Evolutionary conservation across 768 basidiomycete genomes (phyloP), one percentile per base, ranked within the genome.

Genomic region (Pluteus cervinus): DNA sequence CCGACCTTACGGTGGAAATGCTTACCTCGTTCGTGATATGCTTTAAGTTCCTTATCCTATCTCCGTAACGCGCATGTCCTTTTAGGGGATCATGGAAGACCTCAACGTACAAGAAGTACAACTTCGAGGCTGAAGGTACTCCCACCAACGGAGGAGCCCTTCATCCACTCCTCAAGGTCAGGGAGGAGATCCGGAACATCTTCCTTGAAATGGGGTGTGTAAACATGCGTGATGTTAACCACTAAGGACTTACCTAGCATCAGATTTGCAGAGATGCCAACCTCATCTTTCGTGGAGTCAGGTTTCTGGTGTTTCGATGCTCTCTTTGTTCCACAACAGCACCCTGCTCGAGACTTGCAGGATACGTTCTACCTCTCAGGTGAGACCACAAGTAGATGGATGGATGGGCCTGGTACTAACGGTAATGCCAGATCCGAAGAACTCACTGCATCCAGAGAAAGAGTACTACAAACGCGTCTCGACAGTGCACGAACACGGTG

Each of bases 291-390:
- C 57, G 92, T 99, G 39, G 96, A 99, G 63, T 94, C 91, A 15
- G 87, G 86, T 24, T 99, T 98, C 74, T 99, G 96, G 96, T 96
- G 92, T 58, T 98, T 99, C 62, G 96, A 99, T 59, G 81, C 93
- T 2, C 73, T 99, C 47, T 99, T 94, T 60, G 96, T 99, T 0
- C 96, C 96, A 0, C 96, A 99, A 54, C 94, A 98, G 58, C 96
- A 99, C 66, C 96, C 96, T 5, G 96, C 96, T 9, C 80, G 96
- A 52, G 96, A 99, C 47, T 55, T 97, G 33, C 96, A 99, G 60
- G 96, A 99, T 53, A 99, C 96, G 4, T 99, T 99, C 74, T 99
- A 97, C 61, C 71, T 98, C 20, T 96, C 94, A 39, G 90, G 91
- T 80, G 50, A 44, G 61, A 39, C n/a, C 14, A 21, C 28, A 15